Conservation (phyloP, 225 moss, liverwort and hornwort species). For the Pseudisothecium myosuroides region DNA sequence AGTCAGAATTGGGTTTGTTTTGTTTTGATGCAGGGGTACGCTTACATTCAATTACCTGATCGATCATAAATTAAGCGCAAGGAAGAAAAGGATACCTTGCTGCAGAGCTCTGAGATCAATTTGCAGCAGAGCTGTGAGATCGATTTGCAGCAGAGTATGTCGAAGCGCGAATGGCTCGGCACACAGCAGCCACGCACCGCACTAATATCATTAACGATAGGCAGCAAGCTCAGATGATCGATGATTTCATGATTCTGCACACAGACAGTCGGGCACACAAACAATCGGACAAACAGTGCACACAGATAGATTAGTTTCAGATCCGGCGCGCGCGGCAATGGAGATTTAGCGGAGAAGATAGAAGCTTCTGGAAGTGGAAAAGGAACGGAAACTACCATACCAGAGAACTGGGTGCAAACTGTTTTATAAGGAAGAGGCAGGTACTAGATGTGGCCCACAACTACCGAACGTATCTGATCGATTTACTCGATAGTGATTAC, state of each 20-base stretch:
- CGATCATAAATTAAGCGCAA: not conserved
- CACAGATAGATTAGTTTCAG: not conserved
- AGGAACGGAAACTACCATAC: not conserved
- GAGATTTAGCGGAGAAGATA: not conserved
- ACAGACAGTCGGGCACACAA: too few relatives aligned
- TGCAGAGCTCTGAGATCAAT: not conserved
- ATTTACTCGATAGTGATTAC: not conserved
- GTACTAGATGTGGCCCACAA: not conserved
- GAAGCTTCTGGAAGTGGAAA: not conserved
- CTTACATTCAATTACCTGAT: not conserved
- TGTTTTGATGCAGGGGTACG: not conserved
- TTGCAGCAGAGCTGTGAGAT: not conserved
- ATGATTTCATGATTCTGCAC: not conserved
- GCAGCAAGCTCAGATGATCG: not conserved
- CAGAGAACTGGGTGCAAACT: not conserved
- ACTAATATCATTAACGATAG: not conserved
- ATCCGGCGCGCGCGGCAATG: not conserved
- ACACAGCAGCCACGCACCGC: not conserved
- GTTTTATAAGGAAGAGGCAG: not conserved
- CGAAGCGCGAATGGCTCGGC: not conserved
- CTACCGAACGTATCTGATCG: not conserved
- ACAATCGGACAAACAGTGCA: not conserved
- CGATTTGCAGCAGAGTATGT: not conserved
- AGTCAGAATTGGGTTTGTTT: not conserved
- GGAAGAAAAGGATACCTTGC: not conserved